phyloP scores from a whole-genome alignment of 2,329 filamentous ascomycete species.

The Nothopassalora personata region DNA sequence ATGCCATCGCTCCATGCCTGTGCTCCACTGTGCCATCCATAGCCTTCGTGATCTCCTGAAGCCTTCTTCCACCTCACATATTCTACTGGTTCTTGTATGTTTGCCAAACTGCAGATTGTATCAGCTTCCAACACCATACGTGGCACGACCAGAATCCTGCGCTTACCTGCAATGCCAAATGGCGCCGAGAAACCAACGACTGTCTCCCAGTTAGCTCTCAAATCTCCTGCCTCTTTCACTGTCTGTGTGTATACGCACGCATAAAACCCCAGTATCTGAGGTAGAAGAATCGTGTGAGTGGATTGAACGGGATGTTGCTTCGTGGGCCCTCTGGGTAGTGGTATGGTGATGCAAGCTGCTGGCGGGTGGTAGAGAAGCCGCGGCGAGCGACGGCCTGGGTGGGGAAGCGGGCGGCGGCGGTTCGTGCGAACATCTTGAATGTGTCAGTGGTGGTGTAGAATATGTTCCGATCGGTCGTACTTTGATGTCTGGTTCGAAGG shows the following conservation, averaged over 20 bases:
- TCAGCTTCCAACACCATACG: constrained; percentile 3
- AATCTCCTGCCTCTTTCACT: neutral
- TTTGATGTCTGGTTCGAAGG: constrained; percentile 1
- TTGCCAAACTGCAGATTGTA: constrained; percentile 55
- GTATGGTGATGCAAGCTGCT: constrained; percentile 83
- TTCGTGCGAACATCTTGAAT: constrained; percentile 30
- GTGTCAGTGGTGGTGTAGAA: neutral
- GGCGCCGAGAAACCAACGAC: constrained; percentile 55
- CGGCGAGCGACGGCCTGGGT: constrained; percentile 69
- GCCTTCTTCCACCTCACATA: neutral
- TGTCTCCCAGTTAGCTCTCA: constrained; percentile 39
- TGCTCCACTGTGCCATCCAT: neutral
- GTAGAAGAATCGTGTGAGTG: constrained; percentile 78
- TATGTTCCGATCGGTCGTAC: neutral
- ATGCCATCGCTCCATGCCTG: neutral
- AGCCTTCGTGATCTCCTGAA: neutral
- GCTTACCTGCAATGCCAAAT: constrained; percentile 60
- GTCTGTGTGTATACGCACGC: constrained; percentile 46
- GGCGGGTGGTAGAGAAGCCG: constrained; percentile 86
- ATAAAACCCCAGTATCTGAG: constrained; percentile 78
- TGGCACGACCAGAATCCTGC: neutral
- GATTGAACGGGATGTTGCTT: constrained; percentile 96
- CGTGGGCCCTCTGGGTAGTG: constrained; percentile 97
- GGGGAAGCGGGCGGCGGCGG: constrained; percentile 53
- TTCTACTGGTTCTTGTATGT: constrained; percentile 55